phyloP scores from a whole-genome alignment of 2,329 filamentous ascomycete species.

The Monilinia laxa region DNA sequence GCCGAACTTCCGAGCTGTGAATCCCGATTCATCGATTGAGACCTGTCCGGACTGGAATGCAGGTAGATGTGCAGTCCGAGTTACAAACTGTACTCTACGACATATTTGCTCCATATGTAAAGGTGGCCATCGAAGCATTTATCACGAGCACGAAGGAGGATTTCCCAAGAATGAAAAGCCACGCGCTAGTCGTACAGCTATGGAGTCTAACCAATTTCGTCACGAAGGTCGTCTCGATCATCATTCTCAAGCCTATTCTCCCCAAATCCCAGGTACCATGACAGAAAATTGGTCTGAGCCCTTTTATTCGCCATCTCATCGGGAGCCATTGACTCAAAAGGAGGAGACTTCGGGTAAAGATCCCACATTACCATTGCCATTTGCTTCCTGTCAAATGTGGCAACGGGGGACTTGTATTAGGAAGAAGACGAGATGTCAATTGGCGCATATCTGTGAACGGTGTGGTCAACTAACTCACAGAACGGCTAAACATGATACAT shows the following conservation, averaged over 20 bases:
- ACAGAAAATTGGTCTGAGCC: background rate
- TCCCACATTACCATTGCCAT: background rate
- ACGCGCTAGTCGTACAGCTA: background rate
- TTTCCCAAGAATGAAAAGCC: background rate
- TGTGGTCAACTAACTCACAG: constrained; percentile 12
- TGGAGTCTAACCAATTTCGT: background rate
- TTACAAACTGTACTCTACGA: constrained; percentile 11
- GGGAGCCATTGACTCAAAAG: background rate
- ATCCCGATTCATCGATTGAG: background rate
- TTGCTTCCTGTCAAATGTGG: constrained; percentile 3
- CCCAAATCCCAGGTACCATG: background rate
- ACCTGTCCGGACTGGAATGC: constrained; percentile 10
- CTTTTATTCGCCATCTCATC: background rate
- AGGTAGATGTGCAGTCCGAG: background rate
- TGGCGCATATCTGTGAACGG: constrained; percentile 3
- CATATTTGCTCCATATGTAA: constrained; percentile 7
- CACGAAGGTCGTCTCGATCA: constrained; percentile 7
- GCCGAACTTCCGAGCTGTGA: constrained; percentile 2
- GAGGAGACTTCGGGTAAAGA: background rate
- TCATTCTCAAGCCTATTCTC: too few species aligned
- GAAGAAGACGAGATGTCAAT: constrained; percentile 5
- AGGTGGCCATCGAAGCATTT: constrained; percentile 6
- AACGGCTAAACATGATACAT: constrained; percentile 15
- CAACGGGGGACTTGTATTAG: constrained; percentile 3
- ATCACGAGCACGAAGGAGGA: background rate